Base-by-base conservation (phyloP, 2,329 filamentous ascomycete genomes). In the Hypomyces perniciosus region DNA sequence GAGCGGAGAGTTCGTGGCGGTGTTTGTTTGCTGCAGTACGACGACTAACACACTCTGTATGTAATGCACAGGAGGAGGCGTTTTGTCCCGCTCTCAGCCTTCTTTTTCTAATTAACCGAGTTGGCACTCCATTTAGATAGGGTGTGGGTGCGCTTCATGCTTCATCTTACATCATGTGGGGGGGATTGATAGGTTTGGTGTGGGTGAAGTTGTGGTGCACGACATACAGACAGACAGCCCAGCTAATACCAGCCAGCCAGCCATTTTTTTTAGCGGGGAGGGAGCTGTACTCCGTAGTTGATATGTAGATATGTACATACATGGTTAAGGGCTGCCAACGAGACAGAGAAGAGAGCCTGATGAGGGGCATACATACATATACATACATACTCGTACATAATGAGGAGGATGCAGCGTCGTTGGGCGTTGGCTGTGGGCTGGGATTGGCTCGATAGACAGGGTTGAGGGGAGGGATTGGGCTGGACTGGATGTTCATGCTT, bases 401-500 rank as follows among this genome's bases (percentile, higher is more conserved):
- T 33, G 20, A 45, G 39, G 42, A 34, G 29, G 48, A 39, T 34
- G 5, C 34, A 50, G 41, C 35, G 13, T 46, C 30, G 38, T 43
- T 40, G 35, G 48, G 48, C 43, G 43, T 37, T 46, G 42, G 43
- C 37, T 42, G 35, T 51, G 43, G 9, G 26, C 30, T 30, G 8
- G 43, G 48, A 51, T 46, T 46, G 43, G 48, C 31, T 42, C 43
- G 27, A 51, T 51, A 35, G 12, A 6, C 33, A 34, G 35, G 42
- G 34, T 8, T 28, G 27, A 30, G 30, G 30, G 48, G 48, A 13
- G 48, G 42, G 48, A 20, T 50, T 4, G 29, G 40, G 48, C 13
- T 39, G 48, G 42, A 50, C 45, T 50, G 48, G 48, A 50, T 34
- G 33, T 35, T 35, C 33, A 35, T 35, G 8, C 20, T 20, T 20